Evolutionary conservation across 2,329 filamentous ascomycete species (phyloP).

Genomic region (Beauveria asiatica): DNA sequence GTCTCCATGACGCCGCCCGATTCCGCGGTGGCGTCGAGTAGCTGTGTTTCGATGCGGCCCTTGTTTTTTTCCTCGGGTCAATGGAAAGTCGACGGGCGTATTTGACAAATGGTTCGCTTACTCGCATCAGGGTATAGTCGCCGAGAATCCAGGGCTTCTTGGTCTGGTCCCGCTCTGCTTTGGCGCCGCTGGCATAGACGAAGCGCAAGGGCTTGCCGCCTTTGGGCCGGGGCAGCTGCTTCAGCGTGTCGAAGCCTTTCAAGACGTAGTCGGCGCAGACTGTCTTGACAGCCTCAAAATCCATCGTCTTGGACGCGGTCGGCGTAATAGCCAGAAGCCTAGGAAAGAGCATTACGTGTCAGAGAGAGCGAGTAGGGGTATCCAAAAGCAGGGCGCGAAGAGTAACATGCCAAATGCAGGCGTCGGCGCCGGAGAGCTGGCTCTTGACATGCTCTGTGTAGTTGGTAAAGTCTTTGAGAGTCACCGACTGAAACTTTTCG

Average conservation of each 20-base stretch:
- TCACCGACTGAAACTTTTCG: constrained; percentile 31
- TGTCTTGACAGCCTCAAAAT: constrained; percentile 28
- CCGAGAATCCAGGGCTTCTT: constrained; percentile 30
- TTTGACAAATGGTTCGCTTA: constrained; percentile 19
- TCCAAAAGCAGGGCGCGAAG: too few species aligned
- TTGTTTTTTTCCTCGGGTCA: constrained; percentile 15
- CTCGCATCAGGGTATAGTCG: constrained; percentile 40
- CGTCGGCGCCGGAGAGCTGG: constrained; percentile 31
- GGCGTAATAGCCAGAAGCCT: constrained; percentile 37
- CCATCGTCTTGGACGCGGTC: constrained; percentile 20
- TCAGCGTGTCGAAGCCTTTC: constrained; percentile 26
- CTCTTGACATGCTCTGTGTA: constrained; percentile 32
- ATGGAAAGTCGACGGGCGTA: neutral
- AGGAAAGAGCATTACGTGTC: neutral
- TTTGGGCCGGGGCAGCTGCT: constrained; percentile 17
- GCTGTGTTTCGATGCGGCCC: constrained; percentile 37
- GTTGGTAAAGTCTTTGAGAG: constrained; percentile 30
- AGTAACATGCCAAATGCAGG: constrained; percentile 32
- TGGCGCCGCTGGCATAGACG: constrained; percentile 40
- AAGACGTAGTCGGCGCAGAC: constrained; percentile 31
- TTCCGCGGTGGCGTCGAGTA: constrained; percentile 33
- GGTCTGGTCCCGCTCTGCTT: constrained; percentile 34
- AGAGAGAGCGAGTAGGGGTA: neutral
- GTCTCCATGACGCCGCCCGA: constrained; percentile 30
- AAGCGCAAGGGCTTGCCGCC: constrained; percentile 33